phyloP scores from a whole-genome alignment of 2,329 filamentous ascomycete species.

The Pestalotiopsis sp. region DNA sequence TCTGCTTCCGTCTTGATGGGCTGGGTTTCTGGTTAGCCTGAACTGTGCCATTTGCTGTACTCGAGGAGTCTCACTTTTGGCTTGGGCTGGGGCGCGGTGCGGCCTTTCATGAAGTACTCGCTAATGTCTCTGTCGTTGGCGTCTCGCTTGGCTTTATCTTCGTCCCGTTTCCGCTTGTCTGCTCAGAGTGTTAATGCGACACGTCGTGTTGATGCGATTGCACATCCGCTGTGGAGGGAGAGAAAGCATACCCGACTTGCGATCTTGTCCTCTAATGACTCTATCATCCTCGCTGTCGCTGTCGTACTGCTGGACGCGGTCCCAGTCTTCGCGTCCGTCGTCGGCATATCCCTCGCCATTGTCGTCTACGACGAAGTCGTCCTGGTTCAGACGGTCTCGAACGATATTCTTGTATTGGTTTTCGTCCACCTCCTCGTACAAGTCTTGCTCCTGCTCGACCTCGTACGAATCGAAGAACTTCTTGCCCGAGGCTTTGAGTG shows the following conservation, averaged over 20 bases:
- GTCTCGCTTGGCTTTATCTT: constrained; percentile 82
- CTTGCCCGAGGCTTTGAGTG: constrained; percentile 85
- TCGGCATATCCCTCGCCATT: constrained; percentile 97
- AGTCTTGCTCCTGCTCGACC: constrained; percentile 77
- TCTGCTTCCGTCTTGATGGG: constrained; percentile 82
- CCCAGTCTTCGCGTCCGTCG: constrained; percentile 94
- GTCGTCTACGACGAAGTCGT: constrained; percentile 98
- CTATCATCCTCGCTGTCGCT: constrained; percentile 76
- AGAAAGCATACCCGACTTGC: constrained; percentile 47
- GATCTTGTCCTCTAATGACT: constrained; percentile 46
- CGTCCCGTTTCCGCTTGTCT: constrained; percentile 87
- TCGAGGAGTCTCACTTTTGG: constrained; percentile 65
- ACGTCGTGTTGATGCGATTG: constrained; percentile 10
- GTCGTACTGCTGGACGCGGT: constrained; percentile 66
- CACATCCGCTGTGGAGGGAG: neutral
- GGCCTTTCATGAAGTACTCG: constrained; percentile 88
- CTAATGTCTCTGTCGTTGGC: constrained; percentile 90
- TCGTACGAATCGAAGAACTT: constrained; percentile 87
- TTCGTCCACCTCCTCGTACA: constrained; percentile 97
- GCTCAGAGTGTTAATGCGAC: constrained; percentile 1
- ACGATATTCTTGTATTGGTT: constrained; percentile 97
- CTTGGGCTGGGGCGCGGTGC: constrained; percentile 68
- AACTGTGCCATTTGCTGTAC: neutral
- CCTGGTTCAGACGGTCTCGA: constrained; percentile 81
- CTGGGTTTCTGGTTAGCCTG: constrained; percentile 40